These are phyloP conservation scores for Triticum urartu DNA, from an alignment of 176 grass and related monocot species.

Conservation along the genomic window DNA sequence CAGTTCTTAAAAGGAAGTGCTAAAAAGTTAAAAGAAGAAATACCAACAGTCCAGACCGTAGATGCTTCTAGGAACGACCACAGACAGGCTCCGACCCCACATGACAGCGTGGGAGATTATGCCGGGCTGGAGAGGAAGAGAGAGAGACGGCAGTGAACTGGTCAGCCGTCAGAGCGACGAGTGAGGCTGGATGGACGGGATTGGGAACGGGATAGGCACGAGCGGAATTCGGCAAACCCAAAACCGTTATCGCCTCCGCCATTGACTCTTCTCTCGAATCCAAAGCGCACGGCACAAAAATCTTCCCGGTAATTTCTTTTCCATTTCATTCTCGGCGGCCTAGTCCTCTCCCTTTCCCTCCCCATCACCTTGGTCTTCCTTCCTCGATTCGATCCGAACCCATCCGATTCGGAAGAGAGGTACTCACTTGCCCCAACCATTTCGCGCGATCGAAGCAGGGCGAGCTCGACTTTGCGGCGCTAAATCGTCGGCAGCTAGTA, in stretches of 20 bases:
- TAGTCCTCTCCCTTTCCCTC: conserved; percentile 50
- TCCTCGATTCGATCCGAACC: conserved; percentile 1
- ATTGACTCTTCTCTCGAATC: conserved; percentile 22
- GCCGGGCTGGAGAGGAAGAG: no score
- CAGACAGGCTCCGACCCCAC: no score
- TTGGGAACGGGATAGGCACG: background rate
- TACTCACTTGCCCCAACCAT: background rate
- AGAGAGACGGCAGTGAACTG: background rate
- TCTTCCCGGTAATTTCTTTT: background rate
- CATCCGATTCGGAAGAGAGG: conserved; percentile 14
- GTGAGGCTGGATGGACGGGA: background rate
- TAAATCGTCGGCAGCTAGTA: background rate
- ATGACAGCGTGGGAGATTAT: no score
- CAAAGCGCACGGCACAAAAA: background rate
- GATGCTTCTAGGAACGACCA: no score
- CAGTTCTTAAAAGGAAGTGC: no score
- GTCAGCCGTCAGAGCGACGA: background rate
- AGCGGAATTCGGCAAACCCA: background rate
- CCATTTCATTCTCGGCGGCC: background rate
- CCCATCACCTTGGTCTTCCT: background rate
- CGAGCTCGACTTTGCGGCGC: background rate
- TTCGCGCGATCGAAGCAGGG: background rate
- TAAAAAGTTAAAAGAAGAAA: no score
- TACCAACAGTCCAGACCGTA: no score
- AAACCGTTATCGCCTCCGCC: conserved; percentile 11